Evolutionary conservation across 176 grass and related monocot genomes (phyloP).

Genomic region (Triticum turgidum): DNA sequence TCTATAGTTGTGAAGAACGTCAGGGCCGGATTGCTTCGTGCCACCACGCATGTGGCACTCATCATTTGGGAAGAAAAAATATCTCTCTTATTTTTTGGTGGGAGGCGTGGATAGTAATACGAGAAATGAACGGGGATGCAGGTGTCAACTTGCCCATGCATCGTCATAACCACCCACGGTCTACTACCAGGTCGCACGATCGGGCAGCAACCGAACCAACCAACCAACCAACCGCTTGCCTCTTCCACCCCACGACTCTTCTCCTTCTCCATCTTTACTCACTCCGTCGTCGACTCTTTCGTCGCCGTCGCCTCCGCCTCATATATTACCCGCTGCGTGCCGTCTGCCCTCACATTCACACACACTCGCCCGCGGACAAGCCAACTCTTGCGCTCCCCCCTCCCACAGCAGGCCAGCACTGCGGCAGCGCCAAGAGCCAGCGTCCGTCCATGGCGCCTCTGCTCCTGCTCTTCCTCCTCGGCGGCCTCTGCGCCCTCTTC

Average conservation of each 20-base stretch:
- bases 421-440: neutral
- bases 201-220: slow-evolving; percentile 21
- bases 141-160: neutral
- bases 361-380: slow-evolving; percentile 14
- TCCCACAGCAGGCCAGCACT: neutral
- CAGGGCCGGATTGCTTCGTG: too few relatives aligned
- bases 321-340: neutral
- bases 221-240: slow-evolving; percentile 23
- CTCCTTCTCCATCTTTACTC: neutral
- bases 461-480: slow-evolving; percentile 51
- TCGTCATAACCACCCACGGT: neutral
- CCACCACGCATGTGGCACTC: too few relatives aligned
- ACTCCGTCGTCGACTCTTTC: neutral
- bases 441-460: slow-evolving; percentile 46
- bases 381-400: neutral
- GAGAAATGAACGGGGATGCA: too few relatives aligned
- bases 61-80: too few relatives aligned
- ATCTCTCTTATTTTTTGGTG: too few relatives aligned
- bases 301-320: neutral
- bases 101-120: too few relatives aligned
- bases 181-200: slow-evolving; percentile 27
- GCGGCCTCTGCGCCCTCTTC: slow-evolving; percentile 50
- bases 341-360: slow-evolving; percentile 32
- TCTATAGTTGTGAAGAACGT: too few relatives aligned
- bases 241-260: neutral